Conservation (phyloP, 2,329 filamentous ascomycete genomes). For the Zalaria sp. region DNA sequence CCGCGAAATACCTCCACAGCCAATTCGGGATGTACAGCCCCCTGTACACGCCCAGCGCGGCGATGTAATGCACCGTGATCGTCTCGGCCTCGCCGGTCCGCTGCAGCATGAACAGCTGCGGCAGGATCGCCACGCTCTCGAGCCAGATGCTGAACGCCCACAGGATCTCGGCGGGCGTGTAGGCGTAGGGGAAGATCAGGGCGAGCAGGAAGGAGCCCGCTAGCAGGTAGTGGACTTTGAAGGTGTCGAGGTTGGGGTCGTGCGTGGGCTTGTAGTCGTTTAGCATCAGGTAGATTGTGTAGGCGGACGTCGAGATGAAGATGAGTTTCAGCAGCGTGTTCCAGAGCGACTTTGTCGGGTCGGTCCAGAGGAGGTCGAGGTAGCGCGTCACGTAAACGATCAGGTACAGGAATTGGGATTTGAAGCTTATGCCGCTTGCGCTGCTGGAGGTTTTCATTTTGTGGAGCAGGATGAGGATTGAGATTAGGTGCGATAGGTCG, state of each 20-base stretch:
- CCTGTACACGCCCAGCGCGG: constrained; percentile 80
- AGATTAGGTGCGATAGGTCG: constrained; percentile 89
- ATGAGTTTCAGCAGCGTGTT: constrained; percentile 93
- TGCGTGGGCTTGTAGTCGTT: constrained; percentile 95
- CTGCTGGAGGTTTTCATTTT: constrained; percentile 90
- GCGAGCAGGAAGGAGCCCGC: constrained; percentile 67
- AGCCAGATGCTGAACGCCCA: constrained; percentile 99
- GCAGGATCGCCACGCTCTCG: constrained; percentile 89
- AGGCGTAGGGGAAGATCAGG: constrained; percentile 72
- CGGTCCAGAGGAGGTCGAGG: constrained; percentile 73
- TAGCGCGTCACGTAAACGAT: constrained; percentile 91
- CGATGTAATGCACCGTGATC: constrained; percentile 97
- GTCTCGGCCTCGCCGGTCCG: constrained; percentile 95
- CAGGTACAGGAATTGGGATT: constrained; percentile 90
- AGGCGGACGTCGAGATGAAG: constrained; percentile 79
- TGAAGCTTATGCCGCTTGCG: constrained; percentile 96
- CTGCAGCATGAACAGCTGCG: constrained; percentile 96
- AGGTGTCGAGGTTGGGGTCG: constrained; percentile 92
- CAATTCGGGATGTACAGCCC: constrained; percentile 98
- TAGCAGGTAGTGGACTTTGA: constrained; percentile 89
- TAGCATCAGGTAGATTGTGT: constrained; percentile 96
- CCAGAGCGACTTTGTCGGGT: constrained; percentile 52
- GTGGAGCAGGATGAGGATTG: constrained; percentile 86
- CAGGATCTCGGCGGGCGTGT: constrained; percentile 66
- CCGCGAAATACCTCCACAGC: constrained; percentile 78